Conservation (phyloP, 768 basidiomycete species). For the Mrakia gelida region DNA sequence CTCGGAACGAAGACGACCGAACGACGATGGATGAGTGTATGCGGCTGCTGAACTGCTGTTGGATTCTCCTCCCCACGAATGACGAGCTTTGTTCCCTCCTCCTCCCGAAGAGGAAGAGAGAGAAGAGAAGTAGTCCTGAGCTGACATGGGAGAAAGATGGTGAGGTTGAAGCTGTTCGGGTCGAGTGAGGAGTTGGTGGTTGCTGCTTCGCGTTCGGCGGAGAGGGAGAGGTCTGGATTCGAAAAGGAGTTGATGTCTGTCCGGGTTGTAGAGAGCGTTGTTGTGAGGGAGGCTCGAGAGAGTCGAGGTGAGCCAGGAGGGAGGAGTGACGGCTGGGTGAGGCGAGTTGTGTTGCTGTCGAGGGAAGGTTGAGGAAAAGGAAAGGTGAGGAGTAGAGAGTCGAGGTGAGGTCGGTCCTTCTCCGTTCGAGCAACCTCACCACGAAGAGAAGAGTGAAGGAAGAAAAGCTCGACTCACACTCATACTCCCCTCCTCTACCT, state of each 20-base stretch:
- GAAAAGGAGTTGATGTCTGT: background rate
- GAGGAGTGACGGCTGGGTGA: background rate
- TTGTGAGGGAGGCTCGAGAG: background rate
- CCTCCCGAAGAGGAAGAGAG: background rate
- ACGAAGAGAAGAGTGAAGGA: too few species aligned
- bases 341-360: background rate
- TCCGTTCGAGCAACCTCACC: background rate
- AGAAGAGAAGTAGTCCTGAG: background rate
- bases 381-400: background rate
- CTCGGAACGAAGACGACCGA: constrained; percentile 4
- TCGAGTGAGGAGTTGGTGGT: background rate
- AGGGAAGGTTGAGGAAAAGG: background rate
- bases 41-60: background rate
- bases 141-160: background rate
- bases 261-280: background rate
- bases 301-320: background rate
- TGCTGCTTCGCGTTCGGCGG: background rate
- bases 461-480: too few species aligned
- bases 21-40: background rate
- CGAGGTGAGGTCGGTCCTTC: background rate
- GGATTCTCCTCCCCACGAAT: background rate
- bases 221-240: background rate
- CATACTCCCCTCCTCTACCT: background rate
- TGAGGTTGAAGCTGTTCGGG: background rate
- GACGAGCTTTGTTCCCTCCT: background rate